These are phyloP conservation scores for Avena insularis DNA, from an alignment of 176 grass and related monocot species.

Conservation along the genomic window DNA sequence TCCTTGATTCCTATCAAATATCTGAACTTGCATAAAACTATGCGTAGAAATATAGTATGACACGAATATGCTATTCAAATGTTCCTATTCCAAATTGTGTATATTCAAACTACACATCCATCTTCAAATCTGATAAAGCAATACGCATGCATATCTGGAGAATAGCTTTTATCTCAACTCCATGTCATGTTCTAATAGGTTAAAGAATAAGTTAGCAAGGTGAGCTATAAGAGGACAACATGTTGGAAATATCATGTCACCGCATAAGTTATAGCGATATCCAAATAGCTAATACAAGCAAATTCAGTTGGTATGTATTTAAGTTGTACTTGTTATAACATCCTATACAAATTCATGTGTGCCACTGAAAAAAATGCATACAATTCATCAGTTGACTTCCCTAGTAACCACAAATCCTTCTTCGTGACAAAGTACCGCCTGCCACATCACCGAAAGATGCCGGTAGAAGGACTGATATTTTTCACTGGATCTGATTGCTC, in stretches of 20 bases:
- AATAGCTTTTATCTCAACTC: not conserved
- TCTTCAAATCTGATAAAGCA: conserved; percentile 11
- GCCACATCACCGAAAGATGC: not conserved
- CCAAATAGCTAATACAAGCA: not conserved
- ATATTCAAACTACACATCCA: conserved; percentile 1
- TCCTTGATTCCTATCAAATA: not conserved
- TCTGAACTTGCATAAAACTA: not conserved
- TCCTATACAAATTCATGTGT: not conserved
- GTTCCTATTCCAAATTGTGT: not conserved
- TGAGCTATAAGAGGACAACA: not conserved
- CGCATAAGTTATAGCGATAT: not conserved
- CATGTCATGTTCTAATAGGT: not conserved
- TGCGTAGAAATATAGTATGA: conserved; percentile 3
- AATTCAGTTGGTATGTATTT: not conserved
- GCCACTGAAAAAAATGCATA: not conserved
- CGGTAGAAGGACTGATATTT: not conserved
- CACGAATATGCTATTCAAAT: not conserved
- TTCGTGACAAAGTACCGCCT: not conserved
- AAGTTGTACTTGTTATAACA: not conserved
- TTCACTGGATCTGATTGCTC: not conserved
- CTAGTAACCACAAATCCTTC: not conserved
- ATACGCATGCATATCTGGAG: not conserved
- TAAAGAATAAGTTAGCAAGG: not conserved
- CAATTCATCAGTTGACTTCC: conserved; percentile 2
- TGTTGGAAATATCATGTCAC: not conserved